These are phyloP conservation scores for Aspergillus nomiae DNA, from an alignment of 2,329 filamentous ascomycete species.

Conservation along the genomic window DNA sequence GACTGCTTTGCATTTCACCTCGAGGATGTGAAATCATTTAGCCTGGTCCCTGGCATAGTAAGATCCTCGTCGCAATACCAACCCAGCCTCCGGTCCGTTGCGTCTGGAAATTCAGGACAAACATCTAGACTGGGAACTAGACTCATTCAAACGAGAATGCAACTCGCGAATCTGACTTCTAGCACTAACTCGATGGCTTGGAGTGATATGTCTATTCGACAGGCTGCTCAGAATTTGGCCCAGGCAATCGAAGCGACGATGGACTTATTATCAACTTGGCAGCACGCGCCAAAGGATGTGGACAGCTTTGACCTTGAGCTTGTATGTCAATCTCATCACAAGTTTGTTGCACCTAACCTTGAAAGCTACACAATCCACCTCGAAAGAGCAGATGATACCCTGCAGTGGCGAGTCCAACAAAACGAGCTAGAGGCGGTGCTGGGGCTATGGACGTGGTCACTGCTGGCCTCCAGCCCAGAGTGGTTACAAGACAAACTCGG, in stretches of 20 bases:
- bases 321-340: slow-evolving; percentile 15
- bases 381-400: slow-evolving; percentile 21
- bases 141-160: slow-evolving; percentile 25
- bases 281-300: slow-evolving; percentile 1
- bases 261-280: slow-evolving; percentile 30
- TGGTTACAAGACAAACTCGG: slow-evolving; percentile 19
- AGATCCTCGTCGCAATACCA: slow-evolving; percentile 9
- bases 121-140: not conserved
- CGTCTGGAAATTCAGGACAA: slow-evolving; percentile 4
- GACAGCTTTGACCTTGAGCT: slow-evolving; percentile 24
- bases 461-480: slow-evolving; percentile 23
- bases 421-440: slow-evolving; percentile 35
- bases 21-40: slow-evolving; percentile 25
- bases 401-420: slow-evolving; percentile 28
- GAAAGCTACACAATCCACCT: slow-evolving; percentile 22
- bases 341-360: not conserved
- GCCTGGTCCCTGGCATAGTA: slow-evolving; percentile 11
- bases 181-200: slow-evolving; percentile 17
- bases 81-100: slow-evolving; percentile 11
- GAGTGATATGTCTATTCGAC: slow-evolving; percentile 32
- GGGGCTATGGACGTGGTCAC: slow-evolving; percentile 36
- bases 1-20: slow-evolving; percentile 36
- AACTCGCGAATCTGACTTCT: slow-evolving; percentile 27
- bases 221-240: slow-evolving; percentile 23
- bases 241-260: slow-evolving; percentile 31